Evolutionary conservation across 495 filamentous ascomycete species (phyloP).

Genomic region (Lophium mytilinum): DNA sequence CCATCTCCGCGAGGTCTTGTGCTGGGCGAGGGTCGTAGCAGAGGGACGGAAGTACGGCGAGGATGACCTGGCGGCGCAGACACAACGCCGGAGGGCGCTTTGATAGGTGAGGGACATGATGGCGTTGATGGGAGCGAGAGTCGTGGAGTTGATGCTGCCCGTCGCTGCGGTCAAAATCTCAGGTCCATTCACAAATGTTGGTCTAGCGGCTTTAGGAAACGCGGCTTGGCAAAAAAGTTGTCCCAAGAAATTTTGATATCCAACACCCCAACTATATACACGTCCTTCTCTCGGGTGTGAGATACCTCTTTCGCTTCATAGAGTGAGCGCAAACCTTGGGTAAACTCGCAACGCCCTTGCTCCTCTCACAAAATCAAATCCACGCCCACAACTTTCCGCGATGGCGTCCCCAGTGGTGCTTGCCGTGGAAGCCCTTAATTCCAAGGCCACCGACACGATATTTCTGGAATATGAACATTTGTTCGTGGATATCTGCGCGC

Average conservation of each 20-base stretch:
- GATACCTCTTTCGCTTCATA: too few species aligned
- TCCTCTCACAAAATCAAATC: too few species aligned
- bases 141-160: neutral
- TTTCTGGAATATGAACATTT: constrained; percentile 62
- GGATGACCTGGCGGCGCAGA: constrained; percentile 33
- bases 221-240: constrained; percentile 24
- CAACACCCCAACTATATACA: neutral
- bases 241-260: constrained; percentile 13
- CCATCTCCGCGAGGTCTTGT: constrained; percentile 48
- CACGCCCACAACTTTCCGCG: neutral
- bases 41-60: constrained; percentile 12
- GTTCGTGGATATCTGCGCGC: constrained; percentile 70
- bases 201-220: constrained; percentile 16
- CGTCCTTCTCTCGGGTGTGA: neutral
- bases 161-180: constrained; percentile 1
- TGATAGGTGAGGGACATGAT: constrained; percentile 54
- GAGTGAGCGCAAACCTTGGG: too few species aligned
- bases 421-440: constrained; percentile 46
- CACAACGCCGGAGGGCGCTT: constrained; percentile 51
- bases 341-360: too few species aligned
- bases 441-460: constrained; percentile 55
- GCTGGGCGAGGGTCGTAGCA: constrained; percentile 11
- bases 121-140: constrained; percentile 4
- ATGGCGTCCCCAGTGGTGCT: constrained; percentile 7
- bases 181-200: constrained; percentile 1